phyloP scores from a whole-genome alignment of 495 filamentous ascomycete genomes.

The Oleoguttula mirabilis region DNA sequence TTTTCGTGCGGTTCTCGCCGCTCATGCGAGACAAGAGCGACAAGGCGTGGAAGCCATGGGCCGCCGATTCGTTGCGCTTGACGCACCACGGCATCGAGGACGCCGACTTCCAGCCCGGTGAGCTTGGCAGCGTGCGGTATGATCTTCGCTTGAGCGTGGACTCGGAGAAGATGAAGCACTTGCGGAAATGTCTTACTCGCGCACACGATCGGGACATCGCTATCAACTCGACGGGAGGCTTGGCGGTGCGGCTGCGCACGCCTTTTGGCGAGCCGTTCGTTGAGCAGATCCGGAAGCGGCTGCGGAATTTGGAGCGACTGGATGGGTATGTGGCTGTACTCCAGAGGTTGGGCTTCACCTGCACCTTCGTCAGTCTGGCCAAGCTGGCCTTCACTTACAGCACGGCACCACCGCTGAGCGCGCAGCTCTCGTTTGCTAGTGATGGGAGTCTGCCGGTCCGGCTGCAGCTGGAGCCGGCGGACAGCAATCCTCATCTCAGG shows the following conservation, averaged over 20 bases:
- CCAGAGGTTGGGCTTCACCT: slow-evolving; percentile 38
- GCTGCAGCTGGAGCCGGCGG: slow-evolving; percentile 42
- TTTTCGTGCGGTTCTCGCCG: slow-evolving; percentile 8
- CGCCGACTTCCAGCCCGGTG: not conserved
- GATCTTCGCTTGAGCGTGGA: slow-evolving; percentile 12
- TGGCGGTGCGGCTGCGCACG: slow-evolving; percentile 46
- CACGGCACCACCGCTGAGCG: slow-evolving; percentile 17
- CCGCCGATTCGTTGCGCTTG: slow-evolving; percentile 7
- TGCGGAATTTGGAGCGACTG: slow-evolving; percentile 51
- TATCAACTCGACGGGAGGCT: slow-evolving; percentile 46
- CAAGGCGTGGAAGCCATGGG: slow-evolving; percentile 11
- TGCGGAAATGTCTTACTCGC: slow-evolving; percentile 3
- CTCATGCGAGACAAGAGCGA: slow-evolving; percentile 7
- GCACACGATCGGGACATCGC: slow-evolving; percentile 44
- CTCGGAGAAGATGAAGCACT: slow-evolving; percentile 8
- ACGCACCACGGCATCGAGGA: slow-evolving; percentile 12
- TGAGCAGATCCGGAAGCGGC: slow-evolving; percentile 39
- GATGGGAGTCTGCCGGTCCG: slow-evolving; percentile 21
- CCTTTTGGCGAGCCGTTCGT: slow-evolving; percentile 46
- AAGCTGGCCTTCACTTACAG: slow-evolving; percentile 53
- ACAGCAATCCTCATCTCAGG: slow-evolving; percentile 62
- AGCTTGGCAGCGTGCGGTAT: slow-evolving; percentile 1
- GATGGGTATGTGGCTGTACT: slow-evolving; percentile 54
- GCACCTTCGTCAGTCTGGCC: slow-evolving; percentile 46
- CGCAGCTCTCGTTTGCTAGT: slow-evolving; percentile 29